Base-by-base conservation (phyloP, 2,329 filamentous ascomycete genomes). In the Pyricularia pennisetigena region DNA sequence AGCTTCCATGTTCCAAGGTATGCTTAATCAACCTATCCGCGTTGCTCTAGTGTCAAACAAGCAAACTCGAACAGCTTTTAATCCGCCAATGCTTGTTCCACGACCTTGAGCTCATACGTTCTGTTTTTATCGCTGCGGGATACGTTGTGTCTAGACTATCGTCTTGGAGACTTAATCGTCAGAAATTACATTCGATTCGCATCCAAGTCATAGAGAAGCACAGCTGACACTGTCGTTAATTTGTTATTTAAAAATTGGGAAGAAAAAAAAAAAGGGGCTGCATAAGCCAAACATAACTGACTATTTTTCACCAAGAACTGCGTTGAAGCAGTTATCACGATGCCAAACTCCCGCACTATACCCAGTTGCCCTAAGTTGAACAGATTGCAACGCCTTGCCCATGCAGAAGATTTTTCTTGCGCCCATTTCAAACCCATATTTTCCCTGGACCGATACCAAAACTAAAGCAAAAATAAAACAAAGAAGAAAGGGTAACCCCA, bases 291-390 rank as follows among this genome's bases (percentile, higher is more conserved):
- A 49, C 8, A 49, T 16, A 49, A 61, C 6, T 61, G 57, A 61
- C 23, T n/a, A 61, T 14, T 12, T 61, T 24, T 61, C 57, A 9
- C 72, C 69, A 70, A 72, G 71, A 70, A 76, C 77, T 74, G 78
- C 76, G 78, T 80, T 80, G 78, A 80, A 80, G 78, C 78, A 75
- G 76, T 70, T 70, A 73, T 68, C 59, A 30, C 35, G 70, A 72
- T 72, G 70, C 74, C 74, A 73, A 73, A 76, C 72, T 73, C 72
- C 73, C 59, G 24, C 67, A 67, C 67, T 68, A 69, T 71, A 70
- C 68, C 69, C 71, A 70, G 71, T 70, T 70, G 68, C 69, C 65
- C 67, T 29, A 71, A 74, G 73, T 74, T 74, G 71, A 73, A 71
- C 66, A 71, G 63, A 70, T 75, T 75, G 75, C 75, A 76, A 77